Conservation (phyloP, 345 rosid genomes). For the Bruguiera parviflora region DNA sequence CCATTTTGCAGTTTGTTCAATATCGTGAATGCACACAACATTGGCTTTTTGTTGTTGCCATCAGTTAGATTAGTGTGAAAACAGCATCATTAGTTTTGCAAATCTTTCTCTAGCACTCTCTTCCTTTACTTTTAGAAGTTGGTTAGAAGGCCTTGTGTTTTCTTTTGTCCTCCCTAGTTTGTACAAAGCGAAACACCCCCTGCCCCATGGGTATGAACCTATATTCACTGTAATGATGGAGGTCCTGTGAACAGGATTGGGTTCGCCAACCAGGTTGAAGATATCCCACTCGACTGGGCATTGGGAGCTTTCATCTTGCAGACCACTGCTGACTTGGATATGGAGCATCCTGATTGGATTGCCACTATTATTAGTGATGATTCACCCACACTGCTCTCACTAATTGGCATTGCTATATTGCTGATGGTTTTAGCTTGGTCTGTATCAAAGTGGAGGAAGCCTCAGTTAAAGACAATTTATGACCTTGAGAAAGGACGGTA, state of each 20-base stretch:
- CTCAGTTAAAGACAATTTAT: conserved; percentile 70
- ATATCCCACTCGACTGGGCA: conserved; percentile 88
- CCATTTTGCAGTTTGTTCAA: neutral
- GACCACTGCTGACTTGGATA: conserved; percentile 32
- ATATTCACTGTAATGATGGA: neutral
- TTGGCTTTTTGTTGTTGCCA: neutral
- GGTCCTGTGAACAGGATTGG: conserved; percentile 41
- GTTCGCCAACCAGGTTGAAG: conserved; percentile 64
- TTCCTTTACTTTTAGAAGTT: too few relatives aligned
- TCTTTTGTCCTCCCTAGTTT: too few relatives aligned
- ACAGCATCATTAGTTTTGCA: too few relatives aligned
- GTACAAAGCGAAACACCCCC: neutral
- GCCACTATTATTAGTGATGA: conserved; percentile 38
- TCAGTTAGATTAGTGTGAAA: neutral
- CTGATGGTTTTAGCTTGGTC: conserved; percentile 50
- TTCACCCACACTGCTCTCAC: conserved; percentile 41
- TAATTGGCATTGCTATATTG: conserved; percentile 44
- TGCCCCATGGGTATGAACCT: neutral
- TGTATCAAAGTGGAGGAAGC: conserved; percentile 72
- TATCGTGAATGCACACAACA: neutral
- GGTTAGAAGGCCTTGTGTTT: too few relatives aligned
- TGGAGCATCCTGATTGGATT: conserved; percentile 43
- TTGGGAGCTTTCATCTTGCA: conserved; percentile 85
- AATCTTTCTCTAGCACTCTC: too few relatives aligned
- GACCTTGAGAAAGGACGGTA: conserved; percentile 94